Evolutionary conservation across 2,329 filamentous ascomycete species (phyloP).

Genomic region (Penicillium sp.): DNA sequence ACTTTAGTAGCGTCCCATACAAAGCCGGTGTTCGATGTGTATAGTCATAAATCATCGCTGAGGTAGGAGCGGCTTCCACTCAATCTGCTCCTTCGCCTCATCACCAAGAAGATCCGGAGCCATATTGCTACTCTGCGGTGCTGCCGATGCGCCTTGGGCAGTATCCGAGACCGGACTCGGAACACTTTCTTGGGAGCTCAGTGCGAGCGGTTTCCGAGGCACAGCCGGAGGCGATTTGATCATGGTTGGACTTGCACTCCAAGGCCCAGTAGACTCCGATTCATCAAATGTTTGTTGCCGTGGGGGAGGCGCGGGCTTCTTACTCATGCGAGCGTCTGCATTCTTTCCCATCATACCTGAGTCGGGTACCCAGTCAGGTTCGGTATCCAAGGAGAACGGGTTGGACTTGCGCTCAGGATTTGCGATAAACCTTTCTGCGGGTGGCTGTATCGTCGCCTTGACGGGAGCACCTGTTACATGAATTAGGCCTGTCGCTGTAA

Average conservation of each 20-base stretch:
- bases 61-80: slow-evolving; percentile 33
- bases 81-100: slow-evolving; percentile 19
- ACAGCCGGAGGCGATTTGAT: slow-evolving; percentile 47
- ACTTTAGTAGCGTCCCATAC: background rate
- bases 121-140: background rate
- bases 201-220: slow-evolving; percentile 57
- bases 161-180: background rate
- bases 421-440: slow-evolving; percentile 57
- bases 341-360: slow-evolving; percentile 10
- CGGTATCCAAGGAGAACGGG: slow-evolving; percentile 68
- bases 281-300: slow-evolving; percentile 12
- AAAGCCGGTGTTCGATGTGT: background rate
- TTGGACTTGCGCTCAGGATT: slow-evolving; percentile 75
- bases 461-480: slow-evolving; percentile 59
- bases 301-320: slow-evolving; percentile 26
- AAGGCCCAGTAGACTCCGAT: background rate
- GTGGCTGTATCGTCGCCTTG: slow-evolving; percentile 65
- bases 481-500: slow-evolving; percentile 9
- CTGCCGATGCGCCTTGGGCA: background rate
- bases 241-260: background rate
- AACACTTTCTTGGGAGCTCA: slow-evolving; percentile 22
- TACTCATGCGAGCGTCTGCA: slow-evolving; percentile 9
- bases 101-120: slow-evolving; percentile 26
- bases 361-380: slow-evolving; percentile 74
- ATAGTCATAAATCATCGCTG: slow-evolving; percentile 8